phyloP scores from a whole-genome alignment of 257 asterid species.

The Lantana camara region DNA sequence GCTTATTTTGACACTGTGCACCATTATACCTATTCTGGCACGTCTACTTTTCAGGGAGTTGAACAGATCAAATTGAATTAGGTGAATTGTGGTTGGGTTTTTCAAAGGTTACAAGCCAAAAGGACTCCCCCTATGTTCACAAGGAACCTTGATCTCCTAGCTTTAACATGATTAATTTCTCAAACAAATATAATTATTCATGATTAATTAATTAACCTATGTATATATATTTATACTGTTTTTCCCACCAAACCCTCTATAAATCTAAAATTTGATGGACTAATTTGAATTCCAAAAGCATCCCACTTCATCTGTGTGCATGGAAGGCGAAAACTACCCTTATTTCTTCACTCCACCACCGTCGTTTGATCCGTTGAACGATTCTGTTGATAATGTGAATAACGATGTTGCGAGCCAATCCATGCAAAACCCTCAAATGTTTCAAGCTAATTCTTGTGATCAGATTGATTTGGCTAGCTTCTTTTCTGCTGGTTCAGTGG shows the following conservation, averaged over 20 bases:
- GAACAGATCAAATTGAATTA: constrained; percentile 50
- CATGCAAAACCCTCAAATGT: constrained; percentile 46
- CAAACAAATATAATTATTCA: neutral
- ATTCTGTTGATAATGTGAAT: neutral
- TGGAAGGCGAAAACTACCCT: constrained; percentile 51
- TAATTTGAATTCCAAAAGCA: neutral
- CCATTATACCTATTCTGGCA: constrained; percentile 36
- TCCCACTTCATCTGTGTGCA: constrained; percentile 25
- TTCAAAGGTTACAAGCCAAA: constrained; percentile 35
- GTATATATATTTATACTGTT: neutral
- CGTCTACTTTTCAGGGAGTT: constrained; percentile 49
- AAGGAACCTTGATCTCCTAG: constrained; percentile 2
- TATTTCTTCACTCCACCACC: constrained; percentile 35
- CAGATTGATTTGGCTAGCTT: constrained; percentile 51
- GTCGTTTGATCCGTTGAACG: constrained; percentile 17
- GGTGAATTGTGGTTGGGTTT: constrained; percentile 57
- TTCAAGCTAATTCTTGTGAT: constrained; percentile 22
- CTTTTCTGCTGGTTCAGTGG: constrained; percentile 33
- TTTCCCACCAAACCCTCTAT: constrained; percentile 52
- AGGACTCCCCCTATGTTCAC: constrained; percentile 5
- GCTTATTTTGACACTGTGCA: neutral
- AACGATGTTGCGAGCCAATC: constrained; percentile 35
- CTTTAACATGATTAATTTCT: neutral
- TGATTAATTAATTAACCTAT: too few species aligned
- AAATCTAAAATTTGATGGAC: constrained; percentile 30